A percentile compares a stretch with the other conserved stretches of the same genome.
phyloP scores from a whole-genome alignment of 1,284 basidiomycete species.

The Leccinum fuscescens region DNA sequence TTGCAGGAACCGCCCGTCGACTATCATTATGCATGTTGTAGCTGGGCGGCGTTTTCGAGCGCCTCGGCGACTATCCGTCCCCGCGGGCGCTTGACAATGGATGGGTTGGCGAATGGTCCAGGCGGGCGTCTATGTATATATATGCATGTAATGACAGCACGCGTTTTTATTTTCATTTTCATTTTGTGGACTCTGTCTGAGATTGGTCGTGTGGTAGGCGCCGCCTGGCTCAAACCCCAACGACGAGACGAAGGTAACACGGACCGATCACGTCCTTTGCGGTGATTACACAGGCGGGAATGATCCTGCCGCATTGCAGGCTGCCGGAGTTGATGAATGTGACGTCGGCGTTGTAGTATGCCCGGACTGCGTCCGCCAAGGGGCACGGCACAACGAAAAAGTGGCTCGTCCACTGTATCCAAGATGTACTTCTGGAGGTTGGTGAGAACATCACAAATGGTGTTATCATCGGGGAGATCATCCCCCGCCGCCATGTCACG shows the following conservation, averaged over 20 bases:
- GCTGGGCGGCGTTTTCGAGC: constrained; percentile 14
- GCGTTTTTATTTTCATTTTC: not conserved
- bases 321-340: constrained; percentile 9
- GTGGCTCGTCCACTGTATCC: not conserved
- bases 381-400: constrained; percentile 6
- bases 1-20: constrained; percentile 18
- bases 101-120: constrained; percentile 12
- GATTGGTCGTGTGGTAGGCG: not conserved
- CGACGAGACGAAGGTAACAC: constrained; percentile 4
- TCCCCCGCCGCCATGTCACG: constrained; percentile 5
- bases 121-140: constrained; percentile 4
- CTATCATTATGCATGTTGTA: not conserved
- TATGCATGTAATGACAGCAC: not conserved
- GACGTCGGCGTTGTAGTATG: constrained; percentile 21
- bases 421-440: not conserved
- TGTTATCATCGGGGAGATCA: constrained; percentile 8
- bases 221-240: not conserved
- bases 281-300: constrained; percentile 7
- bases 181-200: not conserved
- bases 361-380: constrained; percentile 22
- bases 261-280: constrained; percentile 19
- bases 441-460: constrained; percentile 1
- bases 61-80: constrained; percentile 4
- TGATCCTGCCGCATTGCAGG: constrained; percentile 10
- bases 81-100: constrained; percentile 8